Evolutionary conservation across 202 grass and related monocot genomes (phyloP), one percentile per base, ranked within the genome.

Genomic region (Saccharum hybrid): DNA sequence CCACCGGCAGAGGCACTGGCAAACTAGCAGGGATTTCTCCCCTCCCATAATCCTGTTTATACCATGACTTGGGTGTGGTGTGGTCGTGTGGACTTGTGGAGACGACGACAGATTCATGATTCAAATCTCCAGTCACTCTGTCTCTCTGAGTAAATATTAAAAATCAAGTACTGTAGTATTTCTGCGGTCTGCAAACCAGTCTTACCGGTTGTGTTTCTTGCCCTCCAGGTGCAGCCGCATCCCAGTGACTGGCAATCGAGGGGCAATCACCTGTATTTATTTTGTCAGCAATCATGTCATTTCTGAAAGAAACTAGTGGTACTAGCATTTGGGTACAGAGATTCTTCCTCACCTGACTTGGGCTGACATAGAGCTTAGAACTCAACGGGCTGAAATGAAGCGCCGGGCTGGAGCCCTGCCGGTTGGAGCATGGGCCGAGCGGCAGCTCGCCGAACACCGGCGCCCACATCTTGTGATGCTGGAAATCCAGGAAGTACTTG

Each of bases 401-500:
- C 1, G 84, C 70, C 40, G 86, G 89, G 81, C 77, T 64, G 65
- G 88, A 61, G 49, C 81, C 79, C 23, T 76, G 88, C 40, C 91
- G 79, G 79, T 96, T 75, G 0, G 96, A 92, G 82, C 86, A 89
- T 0, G 91, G 96, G 54, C 89, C 90, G 14, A 99, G 96, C 7
- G 96, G 96, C 61, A 94, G 90, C 39, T 94, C 93, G 2, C 89
- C 80, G 74, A 90, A 84, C 82, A 82, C 83, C 1, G 96, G 96
- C 30, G 91, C 91, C 93, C 96, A 99, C 67, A 91, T 39, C 74
- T 82, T 94, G 52, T 92, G 85, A 43, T 86, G 82, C 85, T 99
- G 96, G 90, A 99, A 99, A 84, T 99, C 96, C 82, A 99, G 86
- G 90, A 99, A 99, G 89, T 96, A 96, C 43, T 85, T 88, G 81